Percentiles rank a stretch among this genome's conserved stretches.
phyloP scores from a whole-genome alignment of 73 alveolate species.

The Uronychia binucleata region DNA sequence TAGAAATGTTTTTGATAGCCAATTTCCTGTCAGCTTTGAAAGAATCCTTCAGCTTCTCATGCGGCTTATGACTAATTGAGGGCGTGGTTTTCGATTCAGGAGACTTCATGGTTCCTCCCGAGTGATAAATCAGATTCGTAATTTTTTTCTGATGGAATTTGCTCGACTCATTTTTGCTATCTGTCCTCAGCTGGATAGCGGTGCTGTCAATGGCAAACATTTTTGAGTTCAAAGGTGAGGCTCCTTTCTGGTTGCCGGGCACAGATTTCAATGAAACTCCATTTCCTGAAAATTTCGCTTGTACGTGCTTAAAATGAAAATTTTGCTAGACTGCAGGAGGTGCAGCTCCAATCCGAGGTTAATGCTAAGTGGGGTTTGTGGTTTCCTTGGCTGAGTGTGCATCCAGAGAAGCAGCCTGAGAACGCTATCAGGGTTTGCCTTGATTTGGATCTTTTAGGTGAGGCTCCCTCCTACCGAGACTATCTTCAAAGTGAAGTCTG shows the following conservation, averaged over 20 bases:
- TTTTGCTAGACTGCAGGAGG: not conserved
- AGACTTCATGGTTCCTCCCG: no score
- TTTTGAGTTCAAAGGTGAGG: not conserved
- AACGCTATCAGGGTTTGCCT: not conserved
- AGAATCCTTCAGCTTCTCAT: no score
- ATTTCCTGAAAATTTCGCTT: not conserved
- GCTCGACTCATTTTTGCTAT: not conserved
- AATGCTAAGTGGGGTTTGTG: no score
- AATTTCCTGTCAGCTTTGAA: no score
- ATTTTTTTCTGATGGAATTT: not conserved
- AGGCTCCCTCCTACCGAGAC: not conserved
- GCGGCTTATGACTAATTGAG: no score
- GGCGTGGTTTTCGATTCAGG: no score
- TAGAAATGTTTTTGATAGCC: no score
- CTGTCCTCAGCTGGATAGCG: not conserved
- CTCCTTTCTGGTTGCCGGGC: not conserved
- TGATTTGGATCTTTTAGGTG: not conserved
- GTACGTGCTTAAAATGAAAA: not conserved
- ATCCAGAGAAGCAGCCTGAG: not conserved
- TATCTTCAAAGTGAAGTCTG: not conserved
- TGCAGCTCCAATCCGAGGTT: no score
- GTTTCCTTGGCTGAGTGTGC: no score
- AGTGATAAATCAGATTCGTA: not conserved
- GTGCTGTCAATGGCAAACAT: not conserved
- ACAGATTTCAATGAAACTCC: not conserved